A percentile compares a stretch with the other conserved stretches of the same genome.
Evolutionary conservation across 1,139 yeast species (phyloP).

Genomic region (Taiozyma sp.): DNA sequence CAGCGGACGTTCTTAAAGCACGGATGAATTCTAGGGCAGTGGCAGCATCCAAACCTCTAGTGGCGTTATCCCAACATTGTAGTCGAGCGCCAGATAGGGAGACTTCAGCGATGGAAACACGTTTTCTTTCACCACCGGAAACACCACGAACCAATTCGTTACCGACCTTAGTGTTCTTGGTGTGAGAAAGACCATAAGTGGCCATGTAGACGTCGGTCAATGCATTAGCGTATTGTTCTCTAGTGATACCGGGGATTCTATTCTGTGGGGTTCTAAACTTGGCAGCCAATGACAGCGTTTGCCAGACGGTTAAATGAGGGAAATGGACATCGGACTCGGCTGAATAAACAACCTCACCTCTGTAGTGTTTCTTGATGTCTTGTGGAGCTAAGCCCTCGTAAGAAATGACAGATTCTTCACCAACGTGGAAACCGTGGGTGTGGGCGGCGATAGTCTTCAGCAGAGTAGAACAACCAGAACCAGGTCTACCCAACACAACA

Average conservation of each 20-base stretch:
- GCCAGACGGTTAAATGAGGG: constrained; percentile 70
- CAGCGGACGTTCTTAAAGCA: constrained; percentile 62
- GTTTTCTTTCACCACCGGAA: constrained; percentile 81
- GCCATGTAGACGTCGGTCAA: too few species aligned
- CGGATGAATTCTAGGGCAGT: constrained; percentile 73
- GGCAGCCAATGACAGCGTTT: constrained; percentile 65
- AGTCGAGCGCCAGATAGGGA: constrained; percentile 56
- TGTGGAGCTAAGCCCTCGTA: constrained; percentile 47
- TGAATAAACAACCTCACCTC: constrained; percentile 70
- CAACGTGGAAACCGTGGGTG: constrained; percentile 67
- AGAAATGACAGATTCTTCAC: constrained; percentile 41
- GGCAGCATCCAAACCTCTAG: constrained; percentile 73
- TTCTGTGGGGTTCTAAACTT: constrained; percentile 61
- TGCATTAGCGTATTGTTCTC: constrained; percentile 58
- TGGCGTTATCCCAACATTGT: constrained; percentile 74
- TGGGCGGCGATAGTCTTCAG: constrained; percentile 66
- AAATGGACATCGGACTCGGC: constrained; percentile 72
- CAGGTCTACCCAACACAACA: constrained; percentile 79
- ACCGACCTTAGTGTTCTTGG: constrained; percentile 65
- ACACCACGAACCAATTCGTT: constrained; percentile 70
- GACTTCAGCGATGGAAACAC: constrained; percentile 76
- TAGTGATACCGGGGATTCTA: constrained; percentile 53
- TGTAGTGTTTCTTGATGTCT: constrained; percentile 46
- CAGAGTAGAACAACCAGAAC: constrained; percentile 81
- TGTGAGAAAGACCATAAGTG: too few species aligned